A percentile compares a stretch with the other conserved stretches of the same genome.
These are phyloP conservation scores for Bruguiera hainesii DNA, from an alignment of 441 rosid genomes.

Conservation along the genomic window DNA sequence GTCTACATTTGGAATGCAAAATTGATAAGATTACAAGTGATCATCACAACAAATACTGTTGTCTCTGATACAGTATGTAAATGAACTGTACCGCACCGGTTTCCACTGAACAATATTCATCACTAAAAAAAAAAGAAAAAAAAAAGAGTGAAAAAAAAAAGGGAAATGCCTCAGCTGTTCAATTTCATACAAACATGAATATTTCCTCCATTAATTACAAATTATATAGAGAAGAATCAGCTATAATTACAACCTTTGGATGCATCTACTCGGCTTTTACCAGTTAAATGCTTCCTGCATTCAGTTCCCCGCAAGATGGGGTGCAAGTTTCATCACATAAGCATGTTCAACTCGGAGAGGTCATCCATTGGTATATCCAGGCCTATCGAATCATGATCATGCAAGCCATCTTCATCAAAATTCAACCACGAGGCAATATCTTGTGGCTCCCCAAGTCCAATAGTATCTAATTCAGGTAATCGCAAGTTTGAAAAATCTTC, in stretches of 20 bases:
- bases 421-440: conserved; percentile 63
- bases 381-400: conserved; percentile 63
- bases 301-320: background rate
- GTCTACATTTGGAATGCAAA: no score
- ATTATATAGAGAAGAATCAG: conserved; percentile 16
- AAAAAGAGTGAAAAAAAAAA: no score
- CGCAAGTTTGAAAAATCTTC: conserved; percentile 45
- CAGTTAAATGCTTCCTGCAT: conserved; percentile 4
- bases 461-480: conserved; percentile 49
- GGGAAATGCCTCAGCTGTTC: background rate
- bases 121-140: no score
- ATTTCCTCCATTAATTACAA: background rate
- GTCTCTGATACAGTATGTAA: no score
- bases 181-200: background rate
- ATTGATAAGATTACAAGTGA: no score
- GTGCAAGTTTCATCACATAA: conserved; percentile 14
- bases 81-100: no score
- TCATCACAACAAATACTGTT: no score
- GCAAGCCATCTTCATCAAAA: conserved; percentile 62
- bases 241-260: background rate
- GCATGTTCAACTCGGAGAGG: conserved; percentile 48
- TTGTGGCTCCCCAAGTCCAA: conserved; percentile 38
- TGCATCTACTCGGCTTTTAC: conserved; percentile 3
- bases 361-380: conserved; percentile 95
- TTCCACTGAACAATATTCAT: no score